Evolutionary conservation across 306 rosid species (phyloP), one percentile per base, ranked within the genome.

Genomic region (Carpinus viminea): DNA sequence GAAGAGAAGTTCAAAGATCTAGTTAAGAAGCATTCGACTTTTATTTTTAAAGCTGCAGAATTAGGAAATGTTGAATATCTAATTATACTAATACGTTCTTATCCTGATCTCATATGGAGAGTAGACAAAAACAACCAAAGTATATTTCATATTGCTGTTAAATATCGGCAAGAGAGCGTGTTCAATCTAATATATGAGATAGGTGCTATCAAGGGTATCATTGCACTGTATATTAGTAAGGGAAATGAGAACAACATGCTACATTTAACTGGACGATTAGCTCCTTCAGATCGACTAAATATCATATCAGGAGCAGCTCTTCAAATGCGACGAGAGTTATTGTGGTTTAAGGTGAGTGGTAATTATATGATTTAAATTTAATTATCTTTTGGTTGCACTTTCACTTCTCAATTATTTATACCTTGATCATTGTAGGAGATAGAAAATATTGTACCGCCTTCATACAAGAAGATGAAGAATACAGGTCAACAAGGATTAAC

Each of bases 221-320:
- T 24, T 24, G 26, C 26, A 24, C 26, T 24, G 26, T 24, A 24
- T 24, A 24, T 24, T 24, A 24, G 26, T 24, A 24, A 24, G 26
- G 26, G 26, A 24, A 24, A 24, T 24, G 26, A 24, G 26, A 24
- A 24, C 26, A 24, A 24, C 6, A 10, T 74, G 28, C 53, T 80
- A 18, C 83, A 80, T 70, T 7, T 74, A 0, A 74, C 83, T 73
- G 70, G 72, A 7, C 17, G 2, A n/a, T 26, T 15, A 4, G 20
- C 17, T 12, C 4, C 0, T 10, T 10, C 3, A 10, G 20, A 17
- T 6, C 57, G 55, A 43, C 38, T 45, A 16, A 7, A 18, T 18
- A n/a, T 26, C 7, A 28, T 71, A 8, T 2, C 52, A 38, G 28
- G 65, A 46, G 48, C 26, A 56, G 21, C 20, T 64, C 18, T 72